Evolutionary conservation across 2,329 filamentous ascomycete genomes (phyloP).

Genomic region (Sarocladium brachiariae): DNA sequence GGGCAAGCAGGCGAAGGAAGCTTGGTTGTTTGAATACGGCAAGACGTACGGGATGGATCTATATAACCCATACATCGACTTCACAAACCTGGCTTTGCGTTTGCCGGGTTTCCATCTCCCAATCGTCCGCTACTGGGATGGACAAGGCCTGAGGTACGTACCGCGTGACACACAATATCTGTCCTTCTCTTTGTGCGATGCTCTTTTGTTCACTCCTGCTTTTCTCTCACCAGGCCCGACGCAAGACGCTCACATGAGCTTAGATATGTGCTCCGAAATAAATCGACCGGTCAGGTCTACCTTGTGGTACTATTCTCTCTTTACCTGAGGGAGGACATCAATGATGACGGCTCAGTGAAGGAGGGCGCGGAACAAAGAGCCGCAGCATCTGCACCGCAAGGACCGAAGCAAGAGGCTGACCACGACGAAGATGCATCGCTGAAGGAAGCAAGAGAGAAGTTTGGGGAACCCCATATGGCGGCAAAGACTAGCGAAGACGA

Average conservation of each 20-base stretch:
- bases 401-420: constrained; percentile 13
- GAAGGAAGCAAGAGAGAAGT: constrained; percentile 31
- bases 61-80: constrained; percentile 89
- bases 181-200: constrained; percentile 11
- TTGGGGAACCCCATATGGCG: constrained; percentile 21
- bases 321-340: constrained; percentile 59
- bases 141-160: constrained; percentile 65
- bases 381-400: constrained; percentile 10
- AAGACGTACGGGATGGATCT: constrained; percentile 57
- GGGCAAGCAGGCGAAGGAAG: constrained; percentile 37
- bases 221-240: constrained; percentile 18
- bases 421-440: constrained; percentile 29
- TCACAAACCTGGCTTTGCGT: constrained; percentile 62
- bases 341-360: constrained; percentile 51
- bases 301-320: constrained; percentile 78
- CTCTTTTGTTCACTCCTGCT: constrained; percentile 16
- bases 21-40: constrained; percentile 49
- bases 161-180: constrained; percentile 7
- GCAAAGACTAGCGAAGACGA: constrained; percentile 31
- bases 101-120: constrained; percentile 67
- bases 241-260: constrained; percentile 69
- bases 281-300: constrained; percentile 64
- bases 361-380: constrained; percentile 25
- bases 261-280: constrained; percentile 88
- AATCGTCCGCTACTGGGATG: constrained; percentile 75